Base-by-base conservation (phyloP, 2,329 filamentous ascomycete genomes). In the Coniochaeta prunicola region DNA sequence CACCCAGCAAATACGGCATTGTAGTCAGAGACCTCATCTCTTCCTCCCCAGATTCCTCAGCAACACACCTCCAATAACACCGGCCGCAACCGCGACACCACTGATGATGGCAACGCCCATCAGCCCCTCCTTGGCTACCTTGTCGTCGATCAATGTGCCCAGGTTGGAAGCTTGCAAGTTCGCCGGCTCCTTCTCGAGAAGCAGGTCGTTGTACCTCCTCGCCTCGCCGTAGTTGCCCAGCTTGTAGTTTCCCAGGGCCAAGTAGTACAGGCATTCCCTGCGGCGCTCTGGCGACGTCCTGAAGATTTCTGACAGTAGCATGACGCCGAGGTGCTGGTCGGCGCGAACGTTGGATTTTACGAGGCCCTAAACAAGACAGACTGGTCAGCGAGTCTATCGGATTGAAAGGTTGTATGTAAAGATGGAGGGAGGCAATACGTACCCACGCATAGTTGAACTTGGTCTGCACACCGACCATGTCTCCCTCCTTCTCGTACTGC, bases 391-490 rank as follows among this genome's bases (percentile, higher is more conserved):
- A 48, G 4, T 28, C 7, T 33, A 50, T 57, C 64, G 53, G 62
- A 56, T 33, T 26, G 26, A 19, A 19, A 12, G n/a, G 28, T n/a
- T n/a, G n/a, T n/a, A n/a, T 54, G 17, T 40, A 31, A 2, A 19
- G n/a, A 13, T 9, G 45, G 26, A 19, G 17, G 34, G 19, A 24
- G 12, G 1, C 15, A 28, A 53, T 36, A 66, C 80, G 59, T 84
- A 96, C 92, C 94, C 94, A 99, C 71, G 94, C 93, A 74, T 93
- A 97, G 85, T 99, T 99, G 84, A 99, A 99, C 73, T 97, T 97
- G 62, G 94, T 99, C 76, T 99, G 94, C 42, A 99, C 85, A 61
- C 93, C 92, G 61, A 96, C 93, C 80, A 96, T 96, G 69, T 96
- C 91, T 66, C 93, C 94, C 77, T 99, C 94, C 72, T 96, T 96